Evolutionary conservation across 164 flowering plant species (phyloP).

Genomic region (Echeveria elegans): DNA sequence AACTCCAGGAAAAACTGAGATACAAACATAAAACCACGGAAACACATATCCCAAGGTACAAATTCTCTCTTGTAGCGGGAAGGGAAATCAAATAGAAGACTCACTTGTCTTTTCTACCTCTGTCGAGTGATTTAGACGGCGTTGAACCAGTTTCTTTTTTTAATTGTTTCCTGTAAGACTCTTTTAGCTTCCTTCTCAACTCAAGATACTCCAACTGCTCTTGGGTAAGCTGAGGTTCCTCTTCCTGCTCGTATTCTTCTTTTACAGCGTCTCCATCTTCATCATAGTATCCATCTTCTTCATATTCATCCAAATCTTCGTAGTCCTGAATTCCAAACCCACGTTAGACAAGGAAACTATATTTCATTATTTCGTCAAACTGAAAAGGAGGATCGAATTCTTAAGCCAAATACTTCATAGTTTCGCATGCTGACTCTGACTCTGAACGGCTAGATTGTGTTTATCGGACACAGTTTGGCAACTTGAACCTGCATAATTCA

Average conservation of each 20-base stretch:
- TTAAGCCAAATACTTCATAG: neutral
- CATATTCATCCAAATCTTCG: constrained; percentile 11
- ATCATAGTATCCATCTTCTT: constrained; percentile 18
- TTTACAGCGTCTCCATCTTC: constrained; percentile 18
- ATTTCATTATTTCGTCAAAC: neutral
- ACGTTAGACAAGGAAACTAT: neutral
- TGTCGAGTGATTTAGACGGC: constrained; percentile 24
- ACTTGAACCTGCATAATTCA: neutral
- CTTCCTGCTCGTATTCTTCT: constrained; percentile 34
- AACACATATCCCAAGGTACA: no score
- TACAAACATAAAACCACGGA: no score
- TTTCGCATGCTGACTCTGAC: neutral
- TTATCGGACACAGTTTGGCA: neutral
- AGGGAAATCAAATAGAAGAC: constrained; percentile 13
- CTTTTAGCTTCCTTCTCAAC: constrained; percentile 63
- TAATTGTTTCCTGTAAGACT: constrained; percentile 37
- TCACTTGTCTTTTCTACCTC: constrained; percentile 50
- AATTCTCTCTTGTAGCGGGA: neutral
- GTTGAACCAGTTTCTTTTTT: constrained; percentile 44
- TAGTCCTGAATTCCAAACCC: constrained; percentile 6
- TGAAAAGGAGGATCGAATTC: neutral
- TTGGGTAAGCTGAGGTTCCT: constrained; percentile 43
- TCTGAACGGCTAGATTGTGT: neutral
- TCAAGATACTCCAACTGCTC: constrained; percentile 59
- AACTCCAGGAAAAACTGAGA: neutral